These are phyloP conservation scores for Curvularia lunata DNA, from an alignment of 2,329 filamentous ascomycete genomes.

Conservation along the genomic window DNA sequence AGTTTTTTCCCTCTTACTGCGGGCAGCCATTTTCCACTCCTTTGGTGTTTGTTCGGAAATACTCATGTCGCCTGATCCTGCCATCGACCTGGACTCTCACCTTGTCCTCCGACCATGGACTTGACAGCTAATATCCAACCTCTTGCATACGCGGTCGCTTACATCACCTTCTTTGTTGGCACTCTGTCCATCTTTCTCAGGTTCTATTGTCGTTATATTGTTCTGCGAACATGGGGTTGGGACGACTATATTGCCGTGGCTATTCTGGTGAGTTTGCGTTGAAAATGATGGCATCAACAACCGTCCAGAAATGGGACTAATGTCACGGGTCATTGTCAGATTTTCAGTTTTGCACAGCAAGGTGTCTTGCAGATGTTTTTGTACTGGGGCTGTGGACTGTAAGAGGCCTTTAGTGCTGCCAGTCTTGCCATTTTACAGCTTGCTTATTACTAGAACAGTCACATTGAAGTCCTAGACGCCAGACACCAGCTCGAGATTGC, in stretches of 20 bases:
- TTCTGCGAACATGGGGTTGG: slow-evolving; percentile 11
- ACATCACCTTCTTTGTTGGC: slow-evolving; percentile 3
- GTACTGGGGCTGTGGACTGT: slow-evolving; percentile 15
- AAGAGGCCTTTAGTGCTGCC: background rate
- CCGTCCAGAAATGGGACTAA: background rate
- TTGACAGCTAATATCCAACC: background rate
- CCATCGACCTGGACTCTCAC: background rate
- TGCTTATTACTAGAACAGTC: background rate
- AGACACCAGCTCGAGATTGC: background rate
- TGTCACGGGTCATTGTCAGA: background rate
- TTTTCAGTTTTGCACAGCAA: slow-evolving; percentile 9
- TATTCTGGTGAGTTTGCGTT: background rate
- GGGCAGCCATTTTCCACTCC: background rate
- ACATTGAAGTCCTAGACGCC: background rate
- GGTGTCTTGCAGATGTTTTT: slow-evolving; percentile 33
- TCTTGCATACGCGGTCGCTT: slow-evolving; percentile 5
- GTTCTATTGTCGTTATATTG: slow-evolving; percentile 9
- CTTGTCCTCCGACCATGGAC: background rate
- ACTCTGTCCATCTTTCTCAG: slow-evolving; percentile 2
- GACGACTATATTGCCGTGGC: slow-evolving; percentile 8
- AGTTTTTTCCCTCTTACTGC: background rate
- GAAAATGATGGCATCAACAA: background rate
- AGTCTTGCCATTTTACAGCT: background rate
- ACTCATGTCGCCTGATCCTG: background rate
- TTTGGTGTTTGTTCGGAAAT: background rate